Evolutionary conservation across 2,329 filamentous ascomycete species (phyloP).

Genomic region (Pezicula radicicola): DNA sequence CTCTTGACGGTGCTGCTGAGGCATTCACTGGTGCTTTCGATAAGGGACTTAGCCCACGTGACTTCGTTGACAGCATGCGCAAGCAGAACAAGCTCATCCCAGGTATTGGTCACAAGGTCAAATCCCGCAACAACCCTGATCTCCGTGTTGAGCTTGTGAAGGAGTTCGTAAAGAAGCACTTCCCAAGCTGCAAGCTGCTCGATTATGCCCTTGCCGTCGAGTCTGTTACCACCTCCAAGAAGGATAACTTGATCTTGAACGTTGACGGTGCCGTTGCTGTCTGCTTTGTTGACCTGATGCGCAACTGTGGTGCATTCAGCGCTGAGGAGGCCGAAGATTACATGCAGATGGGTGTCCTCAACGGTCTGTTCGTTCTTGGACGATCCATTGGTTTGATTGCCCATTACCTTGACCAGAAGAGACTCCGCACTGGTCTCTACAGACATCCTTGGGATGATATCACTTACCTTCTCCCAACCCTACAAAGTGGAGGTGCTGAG

Average conservation of each 20-base stretch:
- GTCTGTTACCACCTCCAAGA: conserved; percentile 98
- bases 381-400: conserved; percentile 98
- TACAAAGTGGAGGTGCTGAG: conserved; percentile 73
- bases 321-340: conserved; percentile 97
- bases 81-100: conserved; percentile 99
- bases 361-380: conserved; percentile 97
- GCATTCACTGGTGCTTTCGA: conserved; percentile 98
- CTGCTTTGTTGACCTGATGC: conserved; percentile 96
- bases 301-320: conserved; percentile 97
- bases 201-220: conserved; percentile 98
- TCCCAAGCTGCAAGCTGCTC: conserved; percentile 96
- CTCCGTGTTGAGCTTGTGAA: conserved; percentile 99
- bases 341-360: conserved; percentile 97
- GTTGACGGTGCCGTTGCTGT: conserved; percentile 97
- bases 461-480: conserved; percentile 85
- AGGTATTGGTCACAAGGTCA: conserved; percentile 98
- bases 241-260: conserved; percentile 99
- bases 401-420: conserved; percentile 99
- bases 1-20: conserved; percentile 93
- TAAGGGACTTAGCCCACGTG: conserved; percentile 95
- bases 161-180: conserved; percentile 96
- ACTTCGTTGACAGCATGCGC: conserved; percentile 98
- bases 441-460: conserved; percentile 99
- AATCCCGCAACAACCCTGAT: conserved; percentile 99
- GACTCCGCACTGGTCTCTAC: conserved; percentile 96